phyloP scores from a whole-genome alignment of 2,329 filamentous ascomycete species.

The Botrytis cinerea region DNA sequence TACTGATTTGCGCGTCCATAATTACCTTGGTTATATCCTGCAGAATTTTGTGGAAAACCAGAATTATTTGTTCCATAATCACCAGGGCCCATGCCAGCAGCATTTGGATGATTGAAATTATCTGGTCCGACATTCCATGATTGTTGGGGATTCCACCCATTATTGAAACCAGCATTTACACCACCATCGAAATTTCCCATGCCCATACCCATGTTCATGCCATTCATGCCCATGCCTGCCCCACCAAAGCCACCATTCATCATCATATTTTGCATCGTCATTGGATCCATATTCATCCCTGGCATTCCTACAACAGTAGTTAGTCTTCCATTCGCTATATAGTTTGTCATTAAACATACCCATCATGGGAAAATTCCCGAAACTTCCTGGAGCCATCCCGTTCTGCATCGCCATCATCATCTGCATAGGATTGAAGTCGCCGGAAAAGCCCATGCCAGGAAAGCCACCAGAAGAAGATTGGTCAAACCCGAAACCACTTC shows the following conservation, averaged over 20 bases:
- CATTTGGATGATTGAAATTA: conserved; percentile 87
- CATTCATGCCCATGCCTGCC: conserved; percentile 78
- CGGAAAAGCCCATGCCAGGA: conserved; percentile 51
- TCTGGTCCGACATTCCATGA: conserved; percentile 82
- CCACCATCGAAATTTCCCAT: conserved; percentile 67
- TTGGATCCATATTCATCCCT: conserved; percentile 82
- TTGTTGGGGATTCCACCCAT: conserved; percentile 79
- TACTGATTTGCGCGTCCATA: conserved; percentile 68
- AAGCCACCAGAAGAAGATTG: conserved; percentile 41
- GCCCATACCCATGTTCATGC: conserved; percentile 75
- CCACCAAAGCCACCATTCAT: conserved; percentile 76
- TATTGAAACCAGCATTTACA: conserved; percentile 64
- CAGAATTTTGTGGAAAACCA: conserved; percentile 60
- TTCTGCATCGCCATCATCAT: conserved; percentile 78
- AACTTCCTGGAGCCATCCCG: conserved; percentile 58
- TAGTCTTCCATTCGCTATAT: neutral
- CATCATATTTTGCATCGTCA: conserved; percentile 73
- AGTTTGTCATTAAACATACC: conserved; percentile 62
- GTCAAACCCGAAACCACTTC: conserved; percentile 48
- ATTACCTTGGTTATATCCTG: conserved; percentile 82
- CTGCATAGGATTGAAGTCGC: conserved; percentile 74
- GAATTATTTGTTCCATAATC: conserved; percentile 78
- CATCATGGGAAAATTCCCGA: conserved; percentile 75
- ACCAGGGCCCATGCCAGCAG: conserved; percentile 75
- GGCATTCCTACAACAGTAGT: conserved; percentile 54